phyloP scores from a whole-genome alignment of 192 early-diverging fungal species.

The Coemansia sp. region DNA sequence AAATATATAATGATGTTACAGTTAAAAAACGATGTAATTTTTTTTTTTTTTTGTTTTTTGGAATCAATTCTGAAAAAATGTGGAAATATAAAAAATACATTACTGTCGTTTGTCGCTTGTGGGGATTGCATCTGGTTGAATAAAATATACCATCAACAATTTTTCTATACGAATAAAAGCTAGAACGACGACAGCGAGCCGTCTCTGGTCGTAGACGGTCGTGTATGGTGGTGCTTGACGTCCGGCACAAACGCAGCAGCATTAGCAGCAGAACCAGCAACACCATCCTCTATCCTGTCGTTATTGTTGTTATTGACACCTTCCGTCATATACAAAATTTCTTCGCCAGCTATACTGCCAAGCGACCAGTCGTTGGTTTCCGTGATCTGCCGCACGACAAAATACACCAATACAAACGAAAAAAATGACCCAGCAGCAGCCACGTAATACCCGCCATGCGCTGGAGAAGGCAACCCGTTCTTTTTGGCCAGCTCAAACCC shows the following conservation, averaged over 20 bases:
- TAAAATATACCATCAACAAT: too few species aligned
- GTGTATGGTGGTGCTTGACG: not conserved
- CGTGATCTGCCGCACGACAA: slow-evolving; percentile 36
- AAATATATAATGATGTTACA: too few species aligned
- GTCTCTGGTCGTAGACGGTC: not conserved
- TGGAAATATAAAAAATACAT: too few species aligned
- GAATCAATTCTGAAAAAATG: too few species aligned
- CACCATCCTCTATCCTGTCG: not conserved
- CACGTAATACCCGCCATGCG: slow-evolving; percentile 20
- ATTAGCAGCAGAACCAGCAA: not conserved
- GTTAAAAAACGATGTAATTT: too few species aligned
- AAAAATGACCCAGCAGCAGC: slow-evolving; percentile 10
- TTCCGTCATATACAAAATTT: not conserved
- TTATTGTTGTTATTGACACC: too few species aligned
- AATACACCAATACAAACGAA: slow-evolving; percentile 26
- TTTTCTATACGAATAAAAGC: not conserved
- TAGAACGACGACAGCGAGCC: not conserved
- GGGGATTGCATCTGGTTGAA: too few species aligned
- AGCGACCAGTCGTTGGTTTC: slow-evolving; percentile 49
- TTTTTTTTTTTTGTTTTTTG: too few species aligned
- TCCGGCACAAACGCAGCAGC: not conserved
- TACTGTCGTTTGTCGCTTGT: too few species aligned
- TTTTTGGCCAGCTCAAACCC: slow-evolving; percentile 25
- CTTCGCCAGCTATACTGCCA: slow-evolving; percentile 20
- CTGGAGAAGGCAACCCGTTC: slow-evolving; percentile 9